Percentiles rank a stretch among this genome's conserved stretches.
Conservation (phyloP, 305 asterid genomes). For the Salvia sclarea region DNA sequence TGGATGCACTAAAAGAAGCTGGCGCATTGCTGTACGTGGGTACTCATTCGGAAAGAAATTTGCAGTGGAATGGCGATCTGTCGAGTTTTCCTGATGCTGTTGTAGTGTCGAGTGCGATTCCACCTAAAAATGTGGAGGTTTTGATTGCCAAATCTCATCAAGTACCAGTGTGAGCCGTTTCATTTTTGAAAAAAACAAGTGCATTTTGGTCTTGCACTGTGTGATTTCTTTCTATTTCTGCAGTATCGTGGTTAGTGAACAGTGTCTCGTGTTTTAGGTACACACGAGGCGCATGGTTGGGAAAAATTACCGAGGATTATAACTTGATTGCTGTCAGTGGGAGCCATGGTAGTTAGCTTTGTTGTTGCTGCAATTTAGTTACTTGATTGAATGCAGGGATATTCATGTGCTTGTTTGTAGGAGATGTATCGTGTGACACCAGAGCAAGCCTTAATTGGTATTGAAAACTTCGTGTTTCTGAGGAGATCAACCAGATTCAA, state of each 20-base stretch:
- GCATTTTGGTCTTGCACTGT: not conserved
- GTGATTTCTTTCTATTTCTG: too few relatives aligned
- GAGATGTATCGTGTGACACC: not conserved
- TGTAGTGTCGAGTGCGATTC: conserved; percentile 48
- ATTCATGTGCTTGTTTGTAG: not conserved
- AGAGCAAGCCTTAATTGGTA: not conserved
- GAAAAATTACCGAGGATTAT: conserved; percentile 38
- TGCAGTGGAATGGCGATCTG: conserved; percentile 19
- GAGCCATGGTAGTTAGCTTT: conserved; percentile 38
- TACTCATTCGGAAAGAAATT: conserved; percentile 41
- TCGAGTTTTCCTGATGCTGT: conserved; percentile 37
- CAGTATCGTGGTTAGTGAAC: not conserved
- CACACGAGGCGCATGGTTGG: conserved; percentile 45
- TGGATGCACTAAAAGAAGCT: conserved; percentile 39
- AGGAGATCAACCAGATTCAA: not conserved
- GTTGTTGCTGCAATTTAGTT: conserved; percentile 16
- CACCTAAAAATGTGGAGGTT: conserved; percentile 39
- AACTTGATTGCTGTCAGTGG: conserved; percentile 48
- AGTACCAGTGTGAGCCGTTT: conserved; percentile 35
- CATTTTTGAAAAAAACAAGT: not conserved
- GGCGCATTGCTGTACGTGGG: conserved; percentile 38
- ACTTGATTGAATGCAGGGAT: not conserved
- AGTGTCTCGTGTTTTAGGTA: conserved; percentile 30
- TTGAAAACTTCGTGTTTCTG: conserved; percentile 1
- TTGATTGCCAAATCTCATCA: conserved; percentile 37